Conservation (phyloP, 1,139 yeast species). For the Yamadazyma aaseri region DNA sequence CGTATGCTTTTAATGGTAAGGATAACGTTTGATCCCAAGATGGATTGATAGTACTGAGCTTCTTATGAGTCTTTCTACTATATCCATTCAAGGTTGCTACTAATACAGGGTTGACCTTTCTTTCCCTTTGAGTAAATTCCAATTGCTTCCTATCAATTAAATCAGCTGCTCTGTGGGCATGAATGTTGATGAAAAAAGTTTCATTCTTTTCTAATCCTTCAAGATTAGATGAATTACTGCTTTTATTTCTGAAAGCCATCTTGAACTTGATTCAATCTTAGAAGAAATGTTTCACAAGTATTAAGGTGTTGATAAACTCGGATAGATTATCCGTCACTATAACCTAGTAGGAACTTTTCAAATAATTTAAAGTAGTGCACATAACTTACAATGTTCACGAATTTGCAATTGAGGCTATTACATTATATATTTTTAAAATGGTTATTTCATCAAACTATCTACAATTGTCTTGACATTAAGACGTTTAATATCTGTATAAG, state of each 20-base stretch:
- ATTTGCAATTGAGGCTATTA: too few relatives aligned
- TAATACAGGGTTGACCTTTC: conserved; percentile 34
- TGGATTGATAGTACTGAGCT: conserved; percentile 41
- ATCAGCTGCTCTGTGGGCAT: conserved; percentile 43
- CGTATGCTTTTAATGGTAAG: conserved; percentile 31
- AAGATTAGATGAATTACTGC: neutral
- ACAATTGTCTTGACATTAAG: conserved; percentile 93
- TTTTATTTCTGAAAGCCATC: conserved; percentile 1
- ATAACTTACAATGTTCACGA: neutral
- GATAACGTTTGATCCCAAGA: conserved; percentile 43
- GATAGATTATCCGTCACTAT: too few relatives aligned
- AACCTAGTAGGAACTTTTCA: too few relatives aligned
- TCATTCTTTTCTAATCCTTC: neutral
- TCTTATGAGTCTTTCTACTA: conserved; percentile 32
- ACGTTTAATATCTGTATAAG: conserved; percentile 92
- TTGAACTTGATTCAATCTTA: too few relatives aligned
- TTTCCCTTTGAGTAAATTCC: conserved; percentile 9
- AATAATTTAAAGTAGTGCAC: neutral
- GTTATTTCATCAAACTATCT: conserved; percentile 62
- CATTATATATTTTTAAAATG: too few relatives aligned
- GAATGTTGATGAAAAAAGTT: conserved; percentile 20
- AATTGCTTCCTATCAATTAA: conserved; percentile 21
- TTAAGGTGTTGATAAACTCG: too few relatives aligned
- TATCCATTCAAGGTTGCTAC: conserved; percentile 33
- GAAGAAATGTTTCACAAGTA: too few relatives aligned